A percentile compares a stretch with the other conserved stretches of the same genome.
Evolutionary conservation across 371 early-diverging fungal species (phyloP).

Genomic region (Circinella umbellata): DNA sequence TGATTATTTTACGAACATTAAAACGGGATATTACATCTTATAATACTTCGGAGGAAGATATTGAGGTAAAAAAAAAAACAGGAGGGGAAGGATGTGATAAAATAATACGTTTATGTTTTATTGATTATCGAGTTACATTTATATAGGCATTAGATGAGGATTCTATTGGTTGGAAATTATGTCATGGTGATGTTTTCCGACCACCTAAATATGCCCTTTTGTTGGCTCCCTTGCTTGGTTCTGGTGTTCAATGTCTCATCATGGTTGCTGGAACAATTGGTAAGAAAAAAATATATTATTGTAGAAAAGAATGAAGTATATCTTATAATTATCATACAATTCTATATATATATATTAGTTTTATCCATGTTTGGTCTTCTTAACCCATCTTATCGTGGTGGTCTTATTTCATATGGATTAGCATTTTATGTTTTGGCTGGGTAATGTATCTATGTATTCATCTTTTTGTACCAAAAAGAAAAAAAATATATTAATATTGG

Average conservation of each 20-base stretch:
- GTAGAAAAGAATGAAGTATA: background rate
- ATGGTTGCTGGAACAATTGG: conserved; percentile 62
- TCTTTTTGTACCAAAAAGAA: too few relatives aligned
- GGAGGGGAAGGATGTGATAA: background rate
- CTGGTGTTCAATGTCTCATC: conserved; percentile 76
- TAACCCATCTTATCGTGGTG: conserved; percentile 83
- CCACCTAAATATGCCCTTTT: conserved; percentile 65
- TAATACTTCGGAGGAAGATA: conserved; percentile 60
- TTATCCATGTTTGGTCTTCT: conserved; percentile 81
- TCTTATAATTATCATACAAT: too few relatives aligned
- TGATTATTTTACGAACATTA: conserved; percentile 83
- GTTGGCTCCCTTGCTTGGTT: conserved; percentile 79
- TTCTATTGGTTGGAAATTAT: conserved; percentile 88
- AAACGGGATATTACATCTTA: conserved; percentile 89
- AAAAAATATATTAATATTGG: conserved; percentile 6
- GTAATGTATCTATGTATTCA: conserved; percentile 16
- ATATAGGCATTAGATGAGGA: conserved; percentile 76
- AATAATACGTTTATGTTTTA: background rate
- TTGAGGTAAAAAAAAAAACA: conserved; percentile 33
- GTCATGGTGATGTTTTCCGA: conserved; percentile 88
- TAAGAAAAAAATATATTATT: conserved; percentile 6
- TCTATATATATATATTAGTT: conserved; percentile 37
- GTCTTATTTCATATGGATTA: conserved; percentile 68
- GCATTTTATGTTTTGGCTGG: conserved; percentile 76
- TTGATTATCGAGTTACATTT: background rate